These are phyloP conservation scores for Tinospora cordifolia DNA, from an alignment of 164 flowering plant species.

Conservation along the genomic window DNA sequence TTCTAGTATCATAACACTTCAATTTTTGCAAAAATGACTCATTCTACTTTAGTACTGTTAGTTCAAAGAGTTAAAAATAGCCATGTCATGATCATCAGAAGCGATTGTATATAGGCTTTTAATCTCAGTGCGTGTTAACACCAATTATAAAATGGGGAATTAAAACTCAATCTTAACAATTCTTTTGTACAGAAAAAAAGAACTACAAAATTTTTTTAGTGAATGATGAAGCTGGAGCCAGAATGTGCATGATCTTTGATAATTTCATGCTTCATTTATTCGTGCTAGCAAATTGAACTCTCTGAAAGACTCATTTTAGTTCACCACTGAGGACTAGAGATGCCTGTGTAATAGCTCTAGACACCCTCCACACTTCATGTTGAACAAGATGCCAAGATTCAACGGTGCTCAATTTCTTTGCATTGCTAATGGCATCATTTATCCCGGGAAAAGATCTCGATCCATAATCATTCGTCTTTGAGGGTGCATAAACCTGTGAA, in stretches of 20 bases:
- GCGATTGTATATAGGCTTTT: not conserved
- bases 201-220: not conserved
- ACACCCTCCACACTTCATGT: constrained; percentile 68
- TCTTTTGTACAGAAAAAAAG: not conserved
- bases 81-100: not conserved
- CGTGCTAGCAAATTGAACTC: not conserved
- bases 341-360: constrained; percentile 58
- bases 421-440: constrained; percentile 48
- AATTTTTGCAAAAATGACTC: too few relatives aligned
- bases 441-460: constrained; percentile 64
- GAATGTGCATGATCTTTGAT: not conserved
- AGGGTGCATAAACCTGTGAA: constrained; percentile 58
- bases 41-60: not conserved
- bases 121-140: not conserved
- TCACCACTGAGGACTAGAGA: constrained; percentile 47
- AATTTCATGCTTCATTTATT: not conserved
- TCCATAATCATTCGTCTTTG: constrained; percentile 54
- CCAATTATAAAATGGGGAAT: not conserved
- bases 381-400: constrained; percentile 54
- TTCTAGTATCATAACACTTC: too few relatives aligned
- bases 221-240: not conserved
- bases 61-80: not conserved
- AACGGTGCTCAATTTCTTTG: constrained; percentile 32
- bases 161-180: not conserved
- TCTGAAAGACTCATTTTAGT: constrained; percentile 32